These are phyloP conservation scores for Aspergillus udagawae DNA, from an alignment of 2,329 filamentous ascomycete species.

Conservation along the genomic window DNA sequence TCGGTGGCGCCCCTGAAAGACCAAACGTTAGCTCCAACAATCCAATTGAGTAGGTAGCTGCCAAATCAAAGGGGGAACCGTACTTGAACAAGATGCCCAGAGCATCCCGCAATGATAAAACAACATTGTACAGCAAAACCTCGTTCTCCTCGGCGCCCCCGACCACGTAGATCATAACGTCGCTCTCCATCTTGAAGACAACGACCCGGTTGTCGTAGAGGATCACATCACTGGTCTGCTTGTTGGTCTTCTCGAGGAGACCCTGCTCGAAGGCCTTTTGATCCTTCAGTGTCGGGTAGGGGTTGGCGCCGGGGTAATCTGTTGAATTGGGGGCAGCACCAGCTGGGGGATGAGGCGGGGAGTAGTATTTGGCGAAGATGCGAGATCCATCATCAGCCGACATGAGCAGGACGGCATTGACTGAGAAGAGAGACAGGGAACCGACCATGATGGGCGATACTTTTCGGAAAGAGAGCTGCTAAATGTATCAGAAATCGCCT, in stretches of 20 bases:
- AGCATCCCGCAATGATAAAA: conserved; percentile 84
- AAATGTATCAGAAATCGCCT: not conserved
- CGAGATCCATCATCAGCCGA: conserved; percentile 83
- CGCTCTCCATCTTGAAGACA: conserved; percentile 96
- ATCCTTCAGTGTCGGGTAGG: conserved; percentile 84
- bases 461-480: conserved; percentile 4
- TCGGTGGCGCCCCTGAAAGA: conserved; percentile 78
- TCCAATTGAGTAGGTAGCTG: not conserved
- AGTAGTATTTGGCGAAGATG: conserved; percentile 94
- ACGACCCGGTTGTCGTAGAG: conserved; percentile 96
- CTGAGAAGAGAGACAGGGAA: conserved; percentile 69
- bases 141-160: conserved; percentile 93
- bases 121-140: conserved; percentile 90
- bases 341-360: conserved; percentile 63
- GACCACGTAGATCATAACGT: conserved; percentile 94
- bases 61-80: conserved; percentile 21
- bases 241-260: conserved; percentile 89
- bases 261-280: conserved; percentile 98
- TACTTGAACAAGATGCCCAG: conserved; percentile 91
- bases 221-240: conserved; percentile 93
- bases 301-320: conserved; percentile 63
- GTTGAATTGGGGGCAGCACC: conserved; percentile 52
- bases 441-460: conserved; percentile 58
- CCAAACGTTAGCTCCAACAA: conserved; percentile 13
- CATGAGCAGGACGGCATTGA: conserved; percentile 74